Percentiles rank a stretch among this genome's conserved stretches.
These are phyloP conservation scores for Ulota crispa DNA, from an alignment of 225 moss, liverwort and hornwort genomes.

Conservation along the genomic window DNA sequence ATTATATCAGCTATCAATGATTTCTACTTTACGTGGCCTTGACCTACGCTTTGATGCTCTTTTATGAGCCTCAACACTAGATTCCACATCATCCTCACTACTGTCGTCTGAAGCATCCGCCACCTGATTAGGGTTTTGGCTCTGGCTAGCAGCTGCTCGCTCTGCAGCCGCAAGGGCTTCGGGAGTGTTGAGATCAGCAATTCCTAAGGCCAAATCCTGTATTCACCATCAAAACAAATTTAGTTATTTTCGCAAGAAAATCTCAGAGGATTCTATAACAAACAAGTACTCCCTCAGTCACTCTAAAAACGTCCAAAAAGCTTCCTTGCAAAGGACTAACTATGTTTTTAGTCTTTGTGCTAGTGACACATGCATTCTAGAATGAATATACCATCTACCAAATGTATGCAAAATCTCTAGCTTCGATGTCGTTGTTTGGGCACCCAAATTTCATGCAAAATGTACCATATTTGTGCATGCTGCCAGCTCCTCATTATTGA, in stretches of 20 bases:
- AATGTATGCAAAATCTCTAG: too few species aligned
- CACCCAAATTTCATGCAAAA: too few species aligned
- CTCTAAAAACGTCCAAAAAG: too few species aligned
- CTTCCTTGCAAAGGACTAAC: too few species aligned
- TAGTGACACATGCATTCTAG: too few species aligned
- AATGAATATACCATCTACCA: too few species aligned
- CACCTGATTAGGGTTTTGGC: neutral
- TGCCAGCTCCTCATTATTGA: too few species aligned
- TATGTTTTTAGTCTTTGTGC: too few species aligned
- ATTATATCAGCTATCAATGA: slow-evolving; percentile 30
- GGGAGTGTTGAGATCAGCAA: slow-evolving; percentile 80
- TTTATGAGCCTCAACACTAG: slow-evolving; percentile 28
- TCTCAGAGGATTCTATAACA: neutral
- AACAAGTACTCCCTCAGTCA: too few species aligned
- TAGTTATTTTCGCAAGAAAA: neutral
- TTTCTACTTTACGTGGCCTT: slow-evolving; percentile 40
- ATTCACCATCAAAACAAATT: slow-evolving; percentile 5
- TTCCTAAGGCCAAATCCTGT: slow-evolving; percentile 82
- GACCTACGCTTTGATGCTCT: slow-evolving; percentile 25
- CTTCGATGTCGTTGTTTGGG: too few species aligned
- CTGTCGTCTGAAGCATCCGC: slow-evolving; percentile 25
- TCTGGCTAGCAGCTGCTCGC: slow-evolving; percentile 65
- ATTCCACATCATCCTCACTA: slow-evolving; percentile 47
- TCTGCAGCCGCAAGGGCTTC: slow-evolving; percentile 85
- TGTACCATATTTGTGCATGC: too few species aligned